phyloP scores from a whole-genome alignment of 2,329 filamentous ascomycete genomes.

The Pseudogymnoascus sp. region DNA sequence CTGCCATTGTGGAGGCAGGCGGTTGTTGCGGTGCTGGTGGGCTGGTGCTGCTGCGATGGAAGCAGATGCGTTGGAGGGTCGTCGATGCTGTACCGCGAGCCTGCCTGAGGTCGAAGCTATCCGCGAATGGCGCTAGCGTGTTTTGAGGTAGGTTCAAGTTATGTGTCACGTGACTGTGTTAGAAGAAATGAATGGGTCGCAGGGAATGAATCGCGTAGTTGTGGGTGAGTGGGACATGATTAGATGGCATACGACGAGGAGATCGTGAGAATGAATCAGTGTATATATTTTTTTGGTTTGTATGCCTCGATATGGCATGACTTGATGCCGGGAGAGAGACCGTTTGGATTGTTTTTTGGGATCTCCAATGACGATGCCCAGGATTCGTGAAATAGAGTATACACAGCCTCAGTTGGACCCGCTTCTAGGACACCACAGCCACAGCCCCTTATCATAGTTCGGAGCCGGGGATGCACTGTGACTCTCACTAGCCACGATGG shows the following conservation, averaged over 20 bases:
- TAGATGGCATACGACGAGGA: not conserved
- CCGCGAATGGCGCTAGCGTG: not conserved
- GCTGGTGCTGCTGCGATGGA: not conserved
- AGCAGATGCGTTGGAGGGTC: not conserved
- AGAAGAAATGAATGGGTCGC: not conserved
- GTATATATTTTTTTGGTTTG: not conserved
- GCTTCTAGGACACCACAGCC: not conserved
- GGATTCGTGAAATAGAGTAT: not conserved
- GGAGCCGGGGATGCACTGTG: not conserved
- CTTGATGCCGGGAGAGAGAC: not conserved
- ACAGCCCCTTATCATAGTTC: not conserved
- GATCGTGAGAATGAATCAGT: not conserved
- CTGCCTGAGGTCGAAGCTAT: not conserved
- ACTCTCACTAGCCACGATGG: not conserved
- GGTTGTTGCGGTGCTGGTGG: not conserved
- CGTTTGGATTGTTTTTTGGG: not conserved
- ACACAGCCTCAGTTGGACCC: not conserved
- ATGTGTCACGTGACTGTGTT: not conserved
- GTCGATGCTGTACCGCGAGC: not conserved
- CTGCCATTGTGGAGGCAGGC: constrained; percentile 36
- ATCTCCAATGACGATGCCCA: constrained; percentile 3
- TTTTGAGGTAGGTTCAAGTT: not conserved
- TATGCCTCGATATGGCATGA: not conserved
- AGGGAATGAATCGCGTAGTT: not conserved
- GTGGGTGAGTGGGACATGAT: not conserved